Conservation (phyloP, 2,329 filamentous ascomycete genomes). For the Calonectria pseudoreteaudii region DNA sequence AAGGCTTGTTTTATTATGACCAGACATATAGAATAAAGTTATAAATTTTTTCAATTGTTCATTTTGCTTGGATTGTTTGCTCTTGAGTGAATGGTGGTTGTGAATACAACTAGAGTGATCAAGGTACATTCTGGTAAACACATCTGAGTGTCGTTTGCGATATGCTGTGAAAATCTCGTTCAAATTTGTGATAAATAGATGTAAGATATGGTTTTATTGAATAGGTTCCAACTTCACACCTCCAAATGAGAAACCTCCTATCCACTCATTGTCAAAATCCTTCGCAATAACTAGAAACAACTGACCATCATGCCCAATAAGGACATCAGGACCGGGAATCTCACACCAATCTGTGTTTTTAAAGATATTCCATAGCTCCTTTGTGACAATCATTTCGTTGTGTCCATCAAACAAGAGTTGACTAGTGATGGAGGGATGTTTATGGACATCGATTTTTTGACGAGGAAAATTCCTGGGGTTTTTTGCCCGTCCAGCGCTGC, state of each 20-base stretch:
- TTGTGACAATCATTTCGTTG: background rate
- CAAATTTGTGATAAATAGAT: rapidly evolving
- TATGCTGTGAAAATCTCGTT: background rate
- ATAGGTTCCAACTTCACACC: background rate
- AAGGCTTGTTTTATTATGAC: no score
- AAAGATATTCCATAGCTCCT: background rate
- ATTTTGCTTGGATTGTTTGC: no score
- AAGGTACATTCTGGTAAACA: no score
- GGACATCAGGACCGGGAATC: background rate
- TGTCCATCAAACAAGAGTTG: background rate
- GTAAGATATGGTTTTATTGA: background rate
- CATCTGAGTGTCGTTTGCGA: no score
- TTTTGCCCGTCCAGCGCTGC: background rate
- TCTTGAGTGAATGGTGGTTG: no score
- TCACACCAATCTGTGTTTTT: background rate
- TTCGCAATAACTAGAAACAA: background rate
- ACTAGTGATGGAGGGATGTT: background rate
- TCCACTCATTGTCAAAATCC: background rate
- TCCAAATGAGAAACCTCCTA: background rate
- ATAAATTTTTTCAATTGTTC: no score
- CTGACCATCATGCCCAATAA: background rate
- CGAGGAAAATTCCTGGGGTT: background rate
- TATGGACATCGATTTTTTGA: background rate
- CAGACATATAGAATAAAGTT: no score
- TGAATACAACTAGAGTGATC: no score